These are phyloP conservation scores for Lagenidium giganteum DNA, from an alignment of 352 stramenopile species.

Conservation along the genomic window DNA sequence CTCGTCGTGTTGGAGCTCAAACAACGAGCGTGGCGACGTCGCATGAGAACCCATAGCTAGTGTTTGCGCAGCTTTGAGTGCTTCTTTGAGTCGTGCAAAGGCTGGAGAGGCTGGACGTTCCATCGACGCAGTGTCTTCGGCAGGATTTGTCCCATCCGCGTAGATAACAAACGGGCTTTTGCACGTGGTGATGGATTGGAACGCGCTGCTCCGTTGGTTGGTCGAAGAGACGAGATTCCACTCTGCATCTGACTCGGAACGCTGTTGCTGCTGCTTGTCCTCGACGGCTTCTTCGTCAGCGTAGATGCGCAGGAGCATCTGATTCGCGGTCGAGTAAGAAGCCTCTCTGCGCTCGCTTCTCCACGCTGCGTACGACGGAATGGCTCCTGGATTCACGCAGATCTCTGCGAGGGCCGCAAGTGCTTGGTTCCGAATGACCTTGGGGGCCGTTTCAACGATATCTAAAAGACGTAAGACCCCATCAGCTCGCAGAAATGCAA, in stretches of 20 bases:
- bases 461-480: constrained; percentile 57
- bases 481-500: constrained; percentile 48
- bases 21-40: constrained; percentile 12
- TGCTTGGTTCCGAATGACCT: constrained; percentile 53
- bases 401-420: constrained; percentile 62
- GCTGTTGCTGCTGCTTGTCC: constrained; percentile 12
- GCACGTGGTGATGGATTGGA: constrained; percentile 46
- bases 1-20: constrained; percentile 27
- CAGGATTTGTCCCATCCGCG: constrained; percentile 3
- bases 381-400: constrained; percentile 63
- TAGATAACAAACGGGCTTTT: constrained; percentile 35
- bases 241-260: neutral
- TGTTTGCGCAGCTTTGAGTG: constrained; percentile 45
- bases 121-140: constrained; percentile 6
- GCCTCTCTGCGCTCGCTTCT: constrained; percentile 36
- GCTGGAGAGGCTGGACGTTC: constrained; percentile 45
- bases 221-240: constrained; percentile 17
- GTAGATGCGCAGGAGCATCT: constrained; percentile 69
- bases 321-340: constrained; percentile 42
- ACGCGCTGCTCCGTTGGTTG: constrained; percentile 35
- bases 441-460: constrained; percentile 41
- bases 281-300: constrained; percentile 49
- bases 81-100: constrained; percentile 69
- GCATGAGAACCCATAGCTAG: constrained; percentile 12
- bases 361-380: constrained; percentile 63